A percentile compares a stretch with the other conserved stretches of the same genome.
These are phyloP conservation scores for Gossypium herbaceum DNA, from an alignment of 345 rosid genomes.

Conservation along the genomic window DNA sequence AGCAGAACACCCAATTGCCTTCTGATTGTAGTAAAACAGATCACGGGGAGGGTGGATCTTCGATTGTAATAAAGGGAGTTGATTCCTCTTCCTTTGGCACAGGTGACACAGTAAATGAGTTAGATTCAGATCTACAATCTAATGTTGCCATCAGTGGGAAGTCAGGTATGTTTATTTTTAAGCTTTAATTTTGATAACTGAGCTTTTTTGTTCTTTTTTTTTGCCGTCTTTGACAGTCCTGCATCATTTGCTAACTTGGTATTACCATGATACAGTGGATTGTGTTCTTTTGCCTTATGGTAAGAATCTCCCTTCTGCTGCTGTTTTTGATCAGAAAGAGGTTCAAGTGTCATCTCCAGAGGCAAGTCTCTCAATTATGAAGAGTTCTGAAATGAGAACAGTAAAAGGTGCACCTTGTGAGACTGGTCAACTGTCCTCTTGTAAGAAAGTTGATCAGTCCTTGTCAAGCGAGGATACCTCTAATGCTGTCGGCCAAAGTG, in stretches of 20 bases:
- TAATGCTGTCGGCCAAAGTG: slow-evolving; percentile 29
- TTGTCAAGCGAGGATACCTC: slow-evolving; percentile 24
- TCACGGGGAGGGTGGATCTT: slow-evolving; percentile 17
- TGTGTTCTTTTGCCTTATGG: slow-evolving; percentile 18
- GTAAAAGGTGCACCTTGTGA: slow-evolving; percentile 24
- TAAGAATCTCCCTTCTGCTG: slow-evolving; percentile 19
- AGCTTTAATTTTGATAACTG: neutral
- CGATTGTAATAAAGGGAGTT: slow-evolving; percentile 22
- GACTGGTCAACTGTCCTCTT: slow-evolving; percentile 21
- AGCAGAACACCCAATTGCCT: slow-evolving; percentile 30
- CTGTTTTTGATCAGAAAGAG: slow-evolving; percentile 27
- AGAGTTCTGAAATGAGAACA: slow-evolving; percentile 24
- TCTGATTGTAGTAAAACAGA: slow-evolving; percentile 24
- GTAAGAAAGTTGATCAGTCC: slow-evolving; percentile 25
- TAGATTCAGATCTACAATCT: slow-evolving; percentile 29
- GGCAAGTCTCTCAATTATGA: slow-evolving; percentile 22
- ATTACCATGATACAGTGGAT: slow-evolving; percentile 9
- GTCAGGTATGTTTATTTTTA: slow-evolving; percentile 37
- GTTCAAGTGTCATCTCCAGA: slow-evolving; percentile 21
- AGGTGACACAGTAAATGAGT: slow-evolving; percentile 26
- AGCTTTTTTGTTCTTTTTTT: neutral
- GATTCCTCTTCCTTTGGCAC: slow-evolving; percentile 25
- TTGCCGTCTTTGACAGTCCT: neutral
- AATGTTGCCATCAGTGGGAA: slow-evolving; percentile 29
- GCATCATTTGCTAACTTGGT: slow-evolving; percentile 12